Evolutionary conservation across 352 stramenopile species (phyloP).

Genomic region (Pythium utonaiense): DNA sequence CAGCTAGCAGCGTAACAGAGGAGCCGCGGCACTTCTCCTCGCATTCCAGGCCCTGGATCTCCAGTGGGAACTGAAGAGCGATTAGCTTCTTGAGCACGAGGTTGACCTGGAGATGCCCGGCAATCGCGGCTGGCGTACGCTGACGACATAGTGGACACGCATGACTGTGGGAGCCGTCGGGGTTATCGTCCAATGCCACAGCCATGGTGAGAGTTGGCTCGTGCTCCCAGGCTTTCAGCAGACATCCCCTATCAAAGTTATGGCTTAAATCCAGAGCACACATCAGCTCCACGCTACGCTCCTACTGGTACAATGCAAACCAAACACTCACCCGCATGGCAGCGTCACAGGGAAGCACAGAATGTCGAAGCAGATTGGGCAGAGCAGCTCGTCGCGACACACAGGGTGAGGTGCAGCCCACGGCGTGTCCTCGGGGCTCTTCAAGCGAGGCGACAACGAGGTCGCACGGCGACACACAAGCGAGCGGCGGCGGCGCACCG

Average conservation of each 20-base stretch:
- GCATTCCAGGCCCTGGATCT: constrained; percentile 34
- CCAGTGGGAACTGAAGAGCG: constrained; percentile 45
- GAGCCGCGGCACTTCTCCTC: constrained; percentile 30
- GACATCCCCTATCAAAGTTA: constrained; percentile 80
- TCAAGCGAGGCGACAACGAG: constrained; percentile 18
- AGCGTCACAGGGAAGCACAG: constrained; percentile 72
- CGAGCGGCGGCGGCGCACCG: constrained; percentile 1
- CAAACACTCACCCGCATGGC: constrained; percentile 48
- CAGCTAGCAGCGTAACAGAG: neutral
- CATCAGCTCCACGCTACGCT: neutral
- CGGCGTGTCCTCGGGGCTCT: neutral
- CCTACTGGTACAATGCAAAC: neutral
- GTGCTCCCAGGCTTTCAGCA: constrained; percentile 60
- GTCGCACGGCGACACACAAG: constrained; percentile 4
- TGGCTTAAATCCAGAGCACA: constrained; percentile 36
- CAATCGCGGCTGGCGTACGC: constrained; percentile 19
- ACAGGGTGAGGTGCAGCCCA: constrained; percentile 11
- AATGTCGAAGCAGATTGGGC: constrained; percentile 78
- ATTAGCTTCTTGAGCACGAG: constrained; percentile 63
- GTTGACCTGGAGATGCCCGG: constrained; percentile 57
- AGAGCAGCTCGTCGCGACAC: constrained; percentile 45
- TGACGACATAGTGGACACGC: constrained; percentile 71
- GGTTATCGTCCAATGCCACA: neutral
- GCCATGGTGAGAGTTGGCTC: constrained; percentile 4
- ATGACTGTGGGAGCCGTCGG: constrained; percentile 15